A percentile compares a stretch with the other conserved stretches of the same genome.
phyloP scores from a whole-genome alignment of 352 stramenopile genomes.

The Phytophthora ramorum region DNA sequence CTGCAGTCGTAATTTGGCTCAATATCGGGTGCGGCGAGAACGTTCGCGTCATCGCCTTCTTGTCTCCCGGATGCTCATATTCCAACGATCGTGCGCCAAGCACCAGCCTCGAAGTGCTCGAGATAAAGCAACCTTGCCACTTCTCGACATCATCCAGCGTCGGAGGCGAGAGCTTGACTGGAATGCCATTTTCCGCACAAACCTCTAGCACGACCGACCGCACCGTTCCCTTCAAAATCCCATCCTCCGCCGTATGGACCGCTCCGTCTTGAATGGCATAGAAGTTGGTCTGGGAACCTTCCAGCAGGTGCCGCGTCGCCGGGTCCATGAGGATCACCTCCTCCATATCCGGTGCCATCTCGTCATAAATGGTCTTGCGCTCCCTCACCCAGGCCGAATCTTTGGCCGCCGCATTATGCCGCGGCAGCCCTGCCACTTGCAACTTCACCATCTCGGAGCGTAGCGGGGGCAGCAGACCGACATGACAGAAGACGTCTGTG shows the following conservation, averaged over 20 bases:
- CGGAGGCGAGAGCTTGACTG: conserved; percentile 61
- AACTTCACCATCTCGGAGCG: conserved; percentile 74
- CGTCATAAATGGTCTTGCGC: conserved; percentile 78
- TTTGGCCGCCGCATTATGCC: conserved; percentile 79
- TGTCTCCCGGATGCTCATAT: conserved; percentile 50
- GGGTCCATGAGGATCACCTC: conserved; percentile 90
- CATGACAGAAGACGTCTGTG: conserved; percentile 76
- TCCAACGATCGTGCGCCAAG: conserved; percentile 59
- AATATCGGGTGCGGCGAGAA: conserved; percentile 56
- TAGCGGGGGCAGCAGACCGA: conserved; percentile 70
- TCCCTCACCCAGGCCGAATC: conserved; percentile 82
- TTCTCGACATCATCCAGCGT: conserved; percentile 56
- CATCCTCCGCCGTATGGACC: conserved; percentile 72
- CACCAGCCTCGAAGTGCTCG: conserved; percentile 84
- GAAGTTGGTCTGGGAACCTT: conserved; percentile 90
- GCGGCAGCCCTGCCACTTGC: conserved; percentile 65
- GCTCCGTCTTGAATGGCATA: conserved; percentile 62
- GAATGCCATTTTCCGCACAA: conserved; percentile 58
- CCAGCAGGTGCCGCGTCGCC: conserved; percentile 53
- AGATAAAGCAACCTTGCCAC: conserved; percentile 87
- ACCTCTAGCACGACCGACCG: conserved; percentile 77
- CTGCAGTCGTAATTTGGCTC: conserved; percentile 48
- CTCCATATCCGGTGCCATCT: conserved; percentile 68
- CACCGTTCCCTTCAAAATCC: conserved; percentile 82
- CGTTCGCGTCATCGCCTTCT: conserved; percentile 27